Conservation (phyloP, 345 rosid genomes). For the Boechera stricta region DNA sequence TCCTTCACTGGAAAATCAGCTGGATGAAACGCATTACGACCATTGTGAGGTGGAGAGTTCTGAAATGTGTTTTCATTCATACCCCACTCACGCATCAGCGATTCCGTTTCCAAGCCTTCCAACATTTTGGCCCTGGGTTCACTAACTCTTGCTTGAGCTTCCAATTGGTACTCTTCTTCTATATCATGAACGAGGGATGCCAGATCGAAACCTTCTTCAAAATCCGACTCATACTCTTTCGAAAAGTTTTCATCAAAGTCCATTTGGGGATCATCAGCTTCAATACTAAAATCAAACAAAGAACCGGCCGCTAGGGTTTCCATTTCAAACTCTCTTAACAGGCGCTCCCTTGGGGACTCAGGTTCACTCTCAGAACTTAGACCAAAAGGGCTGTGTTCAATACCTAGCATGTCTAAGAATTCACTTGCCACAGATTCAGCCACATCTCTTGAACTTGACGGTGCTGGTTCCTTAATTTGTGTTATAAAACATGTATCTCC, state of each 20-base stretch:
- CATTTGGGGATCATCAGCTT: constrained; percentile 50
- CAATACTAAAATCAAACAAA: constrained; percentile 59
- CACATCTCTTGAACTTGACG: constrained; percentile 59
- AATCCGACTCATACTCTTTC: constrained; percentile 46
- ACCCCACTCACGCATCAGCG: constrained; percentile 94
- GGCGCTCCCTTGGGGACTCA: constrained; percentile 92
- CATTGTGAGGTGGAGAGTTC: constrained; percentile 63
- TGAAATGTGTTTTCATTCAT: constrained; percentile 77
- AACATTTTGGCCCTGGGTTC: constrained; percentile 65
- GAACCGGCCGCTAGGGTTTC: constrained; percentile 68
- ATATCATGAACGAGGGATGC: constrained; percentile 60
- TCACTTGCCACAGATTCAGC: constrained; percentile 76
- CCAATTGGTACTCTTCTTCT: constrained; percentile 63
- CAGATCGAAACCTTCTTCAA: constrained; percentile 56
- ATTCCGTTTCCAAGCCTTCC: constrained; percentile 85
- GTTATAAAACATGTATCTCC: constrained; percentile 42
- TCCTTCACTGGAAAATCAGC: constrained; percentile 62
- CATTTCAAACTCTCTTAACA: constrained; percentile 86
- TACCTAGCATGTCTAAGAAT: constrained; percentile 81
- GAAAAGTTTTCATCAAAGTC: constrained; percentile 51
- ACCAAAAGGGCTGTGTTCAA: constrained; percentile 76
- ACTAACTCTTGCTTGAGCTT: constrained; percentile 49
- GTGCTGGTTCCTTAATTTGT: constrained; percentile 50
- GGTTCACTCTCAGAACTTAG: constrained; percentile 81
- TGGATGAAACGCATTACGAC: constrained; percentile 59